Evolutionary conservation across 1,139 yeast genomes (phyloP).

Genomic region (Kurtzmaniella quercitrusa): DNA sequence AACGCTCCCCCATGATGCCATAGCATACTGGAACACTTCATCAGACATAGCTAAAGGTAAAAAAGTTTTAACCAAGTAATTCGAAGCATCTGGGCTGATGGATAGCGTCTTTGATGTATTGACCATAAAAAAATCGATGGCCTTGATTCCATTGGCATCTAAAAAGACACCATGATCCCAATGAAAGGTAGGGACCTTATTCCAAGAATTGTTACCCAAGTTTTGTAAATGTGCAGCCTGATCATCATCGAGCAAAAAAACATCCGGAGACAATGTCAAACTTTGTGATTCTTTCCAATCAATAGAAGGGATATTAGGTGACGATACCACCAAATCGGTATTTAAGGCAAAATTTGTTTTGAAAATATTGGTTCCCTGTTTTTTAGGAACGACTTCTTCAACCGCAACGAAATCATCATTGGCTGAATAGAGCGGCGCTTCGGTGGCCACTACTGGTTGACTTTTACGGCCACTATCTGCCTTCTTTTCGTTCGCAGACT

Average conservation of each 20-base stretch:
- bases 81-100: not conserved
- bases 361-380: not conserved
- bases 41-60: not conserved
- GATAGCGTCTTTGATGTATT: slow-evolving; percentile 1
- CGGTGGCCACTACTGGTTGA: too few relatives aligned
- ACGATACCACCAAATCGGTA: not conserved
- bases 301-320: not conserved
- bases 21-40: not conserved
- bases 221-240: too few relatives aligned
- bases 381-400: not conserved
- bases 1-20: not conserved
- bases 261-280: not conserved
- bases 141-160: not conserved
- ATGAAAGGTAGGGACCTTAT: not conserved
- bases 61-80: slow-evolving; percentile 2
- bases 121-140: slow-evolving; percentile 1
- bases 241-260: not conserved
- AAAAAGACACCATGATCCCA: not conserved
- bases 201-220: not conserved
- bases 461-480: not conserved
- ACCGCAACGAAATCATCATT: too few relatives aligned
- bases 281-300: not conserved
- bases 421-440: too few relatives aligned
- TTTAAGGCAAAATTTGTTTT: not conserved
- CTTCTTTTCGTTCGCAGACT: not conserved